Evolutionary conservation across 2,329 filamentous ascomycete species (phyloP).

Genomic region (Xylaria sp.): DNA sequence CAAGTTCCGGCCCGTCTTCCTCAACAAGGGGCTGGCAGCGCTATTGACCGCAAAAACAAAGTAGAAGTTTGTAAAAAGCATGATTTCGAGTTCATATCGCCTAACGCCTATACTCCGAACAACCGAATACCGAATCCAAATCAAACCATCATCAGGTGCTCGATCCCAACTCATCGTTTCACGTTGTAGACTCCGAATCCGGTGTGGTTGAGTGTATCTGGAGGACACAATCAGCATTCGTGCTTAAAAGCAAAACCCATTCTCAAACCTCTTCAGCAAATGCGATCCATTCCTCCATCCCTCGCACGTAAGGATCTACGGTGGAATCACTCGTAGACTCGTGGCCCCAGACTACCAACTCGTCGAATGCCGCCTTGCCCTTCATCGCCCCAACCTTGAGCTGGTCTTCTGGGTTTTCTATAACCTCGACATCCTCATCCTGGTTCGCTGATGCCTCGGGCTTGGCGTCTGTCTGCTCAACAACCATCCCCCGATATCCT

Average conservation of each 20-base stretch:
- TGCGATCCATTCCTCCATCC: constrained; percentile 82
- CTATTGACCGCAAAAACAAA: neutral
- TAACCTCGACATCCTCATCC: constrained; percentile 54
- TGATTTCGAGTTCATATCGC: neutral
- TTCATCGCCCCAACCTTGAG: constrained; percentile 68
- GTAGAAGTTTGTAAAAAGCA: neutral
- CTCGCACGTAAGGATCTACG: constrained; percentile 76
- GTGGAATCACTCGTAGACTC: constrained; percentile 71
- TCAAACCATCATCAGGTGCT: neutral
- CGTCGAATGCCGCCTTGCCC: constrained; percentile 74
- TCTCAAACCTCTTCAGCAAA: constrained; percentile 72
- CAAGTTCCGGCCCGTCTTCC: neutral
- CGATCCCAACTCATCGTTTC: constrained; percentile 8
- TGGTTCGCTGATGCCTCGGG: constrained; percentile 45
- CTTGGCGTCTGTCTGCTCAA: constrained; percentile 58
- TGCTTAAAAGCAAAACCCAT: neutral
- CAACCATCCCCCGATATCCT: constrained; percentile 75
- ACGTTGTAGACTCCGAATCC: constrained; percentile 28
- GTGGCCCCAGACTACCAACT: constrained; percentile 86
- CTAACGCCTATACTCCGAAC: constrained; percentile 16
- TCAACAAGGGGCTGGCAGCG: neutral
- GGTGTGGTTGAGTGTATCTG: constrained; percentile 53
- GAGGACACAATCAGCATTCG: constrained; percentile 34
- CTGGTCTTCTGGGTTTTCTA: constrained; percentile 58
- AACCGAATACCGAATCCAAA: neutral